Conservation (phyloP, 75 land plant genomes). For the Selaginella tamariscina region DNA sequence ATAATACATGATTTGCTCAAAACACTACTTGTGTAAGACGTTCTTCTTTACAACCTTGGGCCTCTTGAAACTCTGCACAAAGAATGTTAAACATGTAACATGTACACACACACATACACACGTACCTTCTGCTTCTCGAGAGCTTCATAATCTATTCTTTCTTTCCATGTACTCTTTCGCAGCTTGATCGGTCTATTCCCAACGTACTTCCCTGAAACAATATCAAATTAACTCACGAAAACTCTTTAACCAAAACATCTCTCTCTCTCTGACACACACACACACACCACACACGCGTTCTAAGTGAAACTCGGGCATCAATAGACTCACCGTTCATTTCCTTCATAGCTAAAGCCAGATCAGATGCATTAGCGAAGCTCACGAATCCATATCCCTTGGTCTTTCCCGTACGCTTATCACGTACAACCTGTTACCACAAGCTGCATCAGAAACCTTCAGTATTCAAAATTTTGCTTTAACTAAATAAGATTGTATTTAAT, state of each 20-base stretch:
- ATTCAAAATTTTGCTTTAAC: background rate
- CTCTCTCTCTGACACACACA: background rate
- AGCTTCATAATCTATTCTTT: slow-evolving; percentile 75
- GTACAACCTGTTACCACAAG: slow-evolving; percentile 51
- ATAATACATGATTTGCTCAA: no score
- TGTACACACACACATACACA: no score
- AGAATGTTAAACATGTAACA: background rate
- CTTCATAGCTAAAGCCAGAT: slow-evolving; percentile 76
- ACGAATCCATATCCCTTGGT: slow-evolving; percentile 95
- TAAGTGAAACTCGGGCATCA: background rate
- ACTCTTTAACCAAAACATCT: background rate
- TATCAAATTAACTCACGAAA: background rate
- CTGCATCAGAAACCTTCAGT: background rate
- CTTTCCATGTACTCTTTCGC: slow-evolving; percentile 94
- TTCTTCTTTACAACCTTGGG: slow-evolving; percentile 20
- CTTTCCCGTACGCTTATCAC: slow-evolving; percentile 96
- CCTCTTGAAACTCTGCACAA: slow-evolving; percentile 13
- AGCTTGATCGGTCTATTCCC: slow-evolving; percentile 94
- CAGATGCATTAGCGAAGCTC: slow-evolving; percentile 82
- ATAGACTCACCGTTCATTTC: slow-evolving; percentile 80
- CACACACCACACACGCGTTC: background rate
- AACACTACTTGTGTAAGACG: slow-evolving; percentile 23
- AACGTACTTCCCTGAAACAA: slow-evolving; percentile 77
- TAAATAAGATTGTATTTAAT: background rate
- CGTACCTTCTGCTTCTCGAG: slow-evolving; percentile 67